Evolutionary conservation across 768 basidiomycete genomes (phyloP).

Genomic region (Serendipita vermifera): DNA sequence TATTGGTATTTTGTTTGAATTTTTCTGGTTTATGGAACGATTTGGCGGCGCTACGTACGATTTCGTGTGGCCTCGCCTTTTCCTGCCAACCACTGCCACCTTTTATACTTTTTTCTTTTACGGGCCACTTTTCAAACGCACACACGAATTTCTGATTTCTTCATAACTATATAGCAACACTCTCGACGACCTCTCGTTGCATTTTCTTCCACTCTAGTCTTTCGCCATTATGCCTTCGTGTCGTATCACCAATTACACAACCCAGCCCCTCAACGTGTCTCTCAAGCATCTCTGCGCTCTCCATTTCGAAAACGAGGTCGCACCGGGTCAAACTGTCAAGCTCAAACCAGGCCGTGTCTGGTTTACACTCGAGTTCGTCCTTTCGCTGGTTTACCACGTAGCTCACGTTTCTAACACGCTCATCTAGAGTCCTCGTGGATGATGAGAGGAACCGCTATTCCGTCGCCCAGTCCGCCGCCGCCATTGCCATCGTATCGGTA

Average conservation of each 20-base stretch:
- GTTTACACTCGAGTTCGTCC: neutral
- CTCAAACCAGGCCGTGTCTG: conserved; percentile 5
- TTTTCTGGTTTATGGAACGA: too few relatives aligned
- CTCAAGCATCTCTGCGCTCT: neutral
- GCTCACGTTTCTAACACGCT: neutral
- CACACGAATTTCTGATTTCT: too few relatives aligned
- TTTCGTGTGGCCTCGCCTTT: too few relatives aligned
- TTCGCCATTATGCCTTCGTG: conserved; percentile 6
- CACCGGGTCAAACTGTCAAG: neutral
- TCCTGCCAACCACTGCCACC: too few relatives aligned
- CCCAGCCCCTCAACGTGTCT: neutral
- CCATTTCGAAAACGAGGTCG: conserved; percentile 8
- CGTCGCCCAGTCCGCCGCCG: neutral
- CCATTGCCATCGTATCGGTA: conserved; percentile 8
- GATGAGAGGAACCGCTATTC: neutral
- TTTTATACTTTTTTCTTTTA: too few relatives aligned
- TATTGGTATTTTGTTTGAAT: too few relatives aligned
- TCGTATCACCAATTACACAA: neutral
- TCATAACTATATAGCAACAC: too few relatives aligned
- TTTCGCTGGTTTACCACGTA: neutral
- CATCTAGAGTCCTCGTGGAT: neutral
- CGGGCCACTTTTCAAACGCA: too few relatives aligned
- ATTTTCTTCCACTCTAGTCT: too few relatives aligned
- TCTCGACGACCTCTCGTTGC: too few relatives aligned
- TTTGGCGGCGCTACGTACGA: too few relatives aligned